Base-by-base conservation (phyloP, 2,329 filamentous ascomycete genomes). In the Escovopsis sp. region DNA sequence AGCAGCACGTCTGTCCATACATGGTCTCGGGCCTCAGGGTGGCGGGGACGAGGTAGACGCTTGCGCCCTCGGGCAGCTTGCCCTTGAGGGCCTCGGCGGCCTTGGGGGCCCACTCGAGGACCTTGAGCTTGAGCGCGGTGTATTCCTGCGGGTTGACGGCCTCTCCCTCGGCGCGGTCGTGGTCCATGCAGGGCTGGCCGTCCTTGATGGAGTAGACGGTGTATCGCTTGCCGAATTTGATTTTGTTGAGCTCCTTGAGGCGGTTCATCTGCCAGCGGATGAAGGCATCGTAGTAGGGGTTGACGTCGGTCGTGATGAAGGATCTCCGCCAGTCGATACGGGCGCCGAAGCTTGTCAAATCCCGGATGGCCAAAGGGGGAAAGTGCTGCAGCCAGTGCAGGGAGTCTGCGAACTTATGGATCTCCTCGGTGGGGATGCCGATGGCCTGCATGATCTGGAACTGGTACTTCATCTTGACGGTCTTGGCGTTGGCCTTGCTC, bases 1-100 rank as follows among this genome's bases (percentile, higher is more conserved):
- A 98, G 56, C 87, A 94, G 62, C 84, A 92, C 4, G 78, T 92
- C 60, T 96, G 90, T 28, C 92, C 92, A 54, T 96, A 98, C 88
- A 98, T 96, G 26, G 90, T 98, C 66, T 98, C 90, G 3, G 90
- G 85, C 42, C 90, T 72, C 41, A 98, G 70, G 37, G 90, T 96
- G 13, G 90, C 90, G 11, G 90, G 82, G 11, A 96, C 75, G 49
- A 96, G 80, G 63, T 79, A 96, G 38, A 94, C 79, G 41, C 80
- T 80, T 31, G 83, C 79, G 43, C 72, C 76, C 26, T 76, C 69
- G 5, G 88, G 82, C 4, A 96, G 62, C 62, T 88, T 90, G 44
- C 73, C 78, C 54, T 79, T 70, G 39, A 96, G 61, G 35, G 72
- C 63, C 45, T 79, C 72, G 43, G 75, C 72, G 17, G 85, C 81